Percentiles rank a stretch among this genome's conserved stretches.
Evolutionary conservation across 2,329 filamentous ascomycete genomes (phyloP).

Genomic region (Pseudogymnoascus sp.): DNA sequence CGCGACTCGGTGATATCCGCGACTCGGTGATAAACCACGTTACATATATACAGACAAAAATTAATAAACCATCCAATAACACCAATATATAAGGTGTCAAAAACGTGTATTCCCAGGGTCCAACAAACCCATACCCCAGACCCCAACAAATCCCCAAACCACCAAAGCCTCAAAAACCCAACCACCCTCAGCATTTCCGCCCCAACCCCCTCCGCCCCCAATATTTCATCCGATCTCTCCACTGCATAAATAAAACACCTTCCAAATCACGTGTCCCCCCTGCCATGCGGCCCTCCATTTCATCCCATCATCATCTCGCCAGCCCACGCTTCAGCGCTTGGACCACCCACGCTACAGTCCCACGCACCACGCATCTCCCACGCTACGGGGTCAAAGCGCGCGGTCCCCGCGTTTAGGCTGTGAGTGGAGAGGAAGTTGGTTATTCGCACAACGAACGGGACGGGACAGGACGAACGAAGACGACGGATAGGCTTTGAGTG

Average conservation of each 20-base stretch:
- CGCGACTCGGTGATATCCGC: no score
- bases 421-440: neutral
- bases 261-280: neutral
- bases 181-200: neutral
- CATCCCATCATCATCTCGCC: neutral
- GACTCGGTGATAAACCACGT: no score
- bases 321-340: neutral
- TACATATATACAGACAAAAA: neutral
- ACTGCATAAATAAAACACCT: neutral
- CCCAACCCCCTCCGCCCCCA: neutral
- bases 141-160: neutral
- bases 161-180: no score
- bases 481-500: neutral
- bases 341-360: neutral
- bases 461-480: neutral
- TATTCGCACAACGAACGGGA: neutral
- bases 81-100: neutral
- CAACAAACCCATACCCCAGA: neutral
- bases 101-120: neutral
- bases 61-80: neutral
- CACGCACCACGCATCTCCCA: neutral
- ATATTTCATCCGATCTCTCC: neutral
- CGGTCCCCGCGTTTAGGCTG: constrained; percentile 1
- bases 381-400: constrained; percentile 1
- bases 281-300: neutral